Evolutionary conservation across 495 filamentous ascomycete species (phyloP), one percentile per base, ranked within the genome.

Genomic region (Aspergillus bridgeri): DNA sequence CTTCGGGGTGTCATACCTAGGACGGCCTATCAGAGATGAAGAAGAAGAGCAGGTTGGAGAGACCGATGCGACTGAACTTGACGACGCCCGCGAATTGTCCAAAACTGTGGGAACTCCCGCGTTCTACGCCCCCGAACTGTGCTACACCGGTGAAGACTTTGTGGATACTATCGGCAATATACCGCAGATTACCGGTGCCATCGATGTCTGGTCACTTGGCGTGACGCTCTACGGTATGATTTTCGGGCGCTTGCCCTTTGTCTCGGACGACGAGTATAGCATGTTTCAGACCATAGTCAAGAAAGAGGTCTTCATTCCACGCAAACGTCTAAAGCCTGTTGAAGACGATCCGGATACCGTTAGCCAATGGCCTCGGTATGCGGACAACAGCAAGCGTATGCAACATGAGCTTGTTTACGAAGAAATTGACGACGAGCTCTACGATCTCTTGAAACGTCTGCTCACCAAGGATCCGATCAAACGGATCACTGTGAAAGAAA

Each of bases 81-180:
- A 96, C 63, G 90, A 96, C 70, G 92, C 95, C 33, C 83, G 93
- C 53, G 94, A 98, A 63, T 77, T 99, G 21, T 92, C 95, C 42
- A 99, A 98, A 76, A 99, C 95, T 33, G 94, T 97, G 21, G 94
- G 94, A 19, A 99, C 94, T 13, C 92, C 93, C 20, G 93, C 93
- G 6, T 98, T 99, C 75, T 99, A 97, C 67, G 94, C 94, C 5
- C 94, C 94, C 5, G 94, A 99, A 68, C 82, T 99, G n/a, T 98
- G 95, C 72, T 91, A 91, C 65, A 91, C 89, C 6, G 74, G 69
- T 17, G 69, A 74, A 56, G 80, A 75, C 54, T 80, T 80, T 54
- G 76, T 77, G 15, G 75, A 80, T 33, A 60, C 59, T 15, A 67
- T 78, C 42, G 79, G 78, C 15, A 70, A 69, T 13, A 59, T 72